Evolutionary conservation across 805 yeast genomes (phyloP).

Genomic region (Zygosaccharomyces bailii): DNA sequence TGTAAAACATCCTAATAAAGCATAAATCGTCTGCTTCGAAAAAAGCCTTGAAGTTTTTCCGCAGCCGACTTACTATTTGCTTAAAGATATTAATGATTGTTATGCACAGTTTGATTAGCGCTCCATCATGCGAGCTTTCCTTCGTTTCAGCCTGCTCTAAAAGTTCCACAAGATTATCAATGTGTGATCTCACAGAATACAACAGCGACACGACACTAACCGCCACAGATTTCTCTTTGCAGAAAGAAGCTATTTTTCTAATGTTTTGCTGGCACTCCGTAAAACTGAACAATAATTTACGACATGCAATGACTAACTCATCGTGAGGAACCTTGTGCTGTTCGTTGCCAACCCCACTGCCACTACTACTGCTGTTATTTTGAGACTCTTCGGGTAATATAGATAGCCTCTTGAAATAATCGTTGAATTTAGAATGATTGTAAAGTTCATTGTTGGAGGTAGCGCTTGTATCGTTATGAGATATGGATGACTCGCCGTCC

Average conservation of each 20-base stretch:
- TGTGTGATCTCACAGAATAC: constrained; percentile 50
- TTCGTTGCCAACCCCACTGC: constrained; percentile 14
- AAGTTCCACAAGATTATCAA: constrained; percentile 54
- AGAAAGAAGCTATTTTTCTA: constrained; percentile 54
- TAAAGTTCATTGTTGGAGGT: constrained; percentile 25
- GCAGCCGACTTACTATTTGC: constrained; percentile 44
- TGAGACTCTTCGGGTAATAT: constrained; percentile 52
- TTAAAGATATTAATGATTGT: constrained; percentile 48
- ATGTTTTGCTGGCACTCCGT: constrained; percentile 63
- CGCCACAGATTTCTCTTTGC: constrained; percentile 52
- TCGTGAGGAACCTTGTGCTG: constrained; percentile 32
- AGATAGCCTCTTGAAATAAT: constrained; percentile 62
- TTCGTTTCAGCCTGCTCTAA: constrained; percentile 51
- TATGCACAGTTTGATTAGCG: constrained; percentile 37
- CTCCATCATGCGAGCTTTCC: constrained; percentile 35
- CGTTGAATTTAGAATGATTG: constrained; percentile 47
- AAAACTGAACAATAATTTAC: constrained; percentile 59
- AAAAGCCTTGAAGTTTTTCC: constrained; percentile 47
- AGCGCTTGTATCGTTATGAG: constrained; percentile 11
- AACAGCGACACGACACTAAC: constrained; percentile 51
- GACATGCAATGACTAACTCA: constrained; percentile 39
- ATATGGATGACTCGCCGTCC: constrained; percentile 4
- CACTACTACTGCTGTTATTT: constrained; percentile 6
- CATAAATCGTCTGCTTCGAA: constrained; percentile 60
- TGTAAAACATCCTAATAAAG: constrained; percentile 59